phyloP scores from a whole-genome alignment of 2,329 filamentous ascomycete genomes.

The Uncinocarpus reesii region DNA sequence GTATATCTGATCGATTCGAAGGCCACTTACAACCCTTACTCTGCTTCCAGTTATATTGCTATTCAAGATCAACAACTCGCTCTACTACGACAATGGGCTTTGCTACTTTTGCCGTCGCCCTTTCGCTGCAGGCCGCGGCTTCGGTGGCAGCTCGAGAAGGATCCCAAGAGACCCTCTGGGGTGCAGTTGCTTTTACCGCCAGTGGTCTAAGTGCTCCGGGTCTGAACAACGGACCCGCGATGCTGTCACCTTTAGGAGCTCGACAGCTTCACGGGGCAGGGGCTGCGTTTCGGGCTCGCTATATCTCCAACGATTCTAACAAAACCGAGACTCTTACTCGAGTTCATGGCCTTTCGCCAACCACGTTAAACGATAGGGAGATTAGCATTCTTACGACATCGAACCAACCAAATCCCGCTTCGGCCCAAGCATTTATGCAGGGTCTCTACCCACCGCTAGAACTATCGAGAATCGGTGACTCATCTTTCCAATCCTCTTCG shows the following conservation, averaged over 20 bases:
- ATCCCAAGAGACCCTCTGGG: conserved; percentile 34
- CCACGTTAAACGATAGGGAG: conserved; percentile 38
- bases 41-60: not conserved
- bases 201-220: conserved; percentile 47
- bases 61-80: not conserved
- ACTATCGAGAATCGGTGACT: conserved; percentile 26
- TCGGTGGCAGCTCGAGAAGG: not conserved
- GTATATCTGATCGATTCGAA: too few species aligned
- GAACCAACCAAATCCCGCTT: conserved; percentile 40
- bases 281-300: conserved; percentile 43
- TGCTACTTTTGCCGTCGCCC: not conserved
- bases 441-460: conserved; percentile 48
- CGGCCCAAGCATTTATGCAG: conserved; percentile 53
- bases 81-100: not conserved
- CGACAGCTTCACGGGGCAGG: conserved; percentile 44
- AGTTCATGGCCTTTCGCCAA: conserved; percentile 39
- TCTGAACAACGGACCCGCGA: conserved; percentile 27
- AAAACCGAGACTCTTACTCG: too few species aligned
- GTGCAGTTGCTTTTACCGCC: conserved; percentile 45
- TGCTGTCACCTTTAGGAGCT: conserved; percentile 47
- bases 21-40: not conserved
- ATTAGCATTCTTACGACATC: conserved; percentile 41
- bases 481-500: conserved; percentile 30
- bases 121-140: not conserved
- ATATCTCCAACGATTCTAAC: conserved; percentile 33